A percentile compares a stretch with the other conserved stretches of the same genome.
Evolutionary conservation across 2,329 filamentous ascomycete species (phyloP).

Genomic region (Aspergillus sp.): DNA sequence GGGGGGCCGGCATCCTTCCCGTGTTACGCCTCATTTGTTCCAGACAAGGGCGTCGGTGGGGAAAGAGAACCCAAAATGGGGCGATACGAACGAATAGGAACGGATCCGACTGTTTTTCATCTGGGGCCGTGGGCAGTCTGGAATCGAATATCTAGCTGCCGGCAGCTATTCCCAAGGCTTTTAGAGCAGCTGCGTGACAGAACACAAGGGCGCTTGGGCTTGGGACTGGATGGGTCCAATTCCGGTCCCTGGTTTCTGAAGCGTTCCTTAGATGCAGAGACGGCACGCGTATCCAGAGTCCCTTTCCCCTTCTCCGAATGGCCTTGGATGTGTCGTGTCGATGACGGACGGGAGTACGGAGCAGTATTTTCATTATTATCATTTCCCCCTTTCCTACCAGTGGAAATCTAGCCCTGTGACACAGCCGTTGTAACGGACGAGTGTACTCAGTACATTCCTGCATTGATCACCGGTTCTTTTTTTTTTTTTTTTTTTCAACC

Average conservation of each 20-base stretch:
- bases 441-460: constrained; percentile 13
- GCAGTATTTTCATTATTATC: not conserved
- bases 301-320: not conserved
- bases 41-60: constrained; percentile 13
- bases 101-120: constrained; percentile 12
- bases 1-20: constrained; percentile 15
- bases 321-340: not conserved
- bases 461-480: constrained; percentile 24
- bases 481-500: not conserved
- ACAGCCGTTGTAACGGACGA: constrained; percentile 21
- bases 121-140: constrained; percentile 7
- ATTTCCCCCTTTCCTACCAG: constrained; percentile 3
- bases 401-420: constrained; percentile 14
- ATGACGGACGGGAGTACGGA: not conserved
- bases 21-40: constrained; percentile 23
- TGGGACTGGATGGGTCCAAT: constrained; percentile 4
- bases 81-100: constrained; percentile 21
- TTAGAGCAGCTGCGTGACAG: constrained; percentile 16
- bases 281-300: constrained; percentile 17
- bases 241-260: constrained; percentile 9
- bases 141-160: constrained; percentile 10
- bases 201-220: constrained; percentile 5
- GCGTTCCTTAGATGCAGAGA: constrained; percentile 17
- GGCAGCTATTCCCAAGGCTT: constrained; percentile 8
- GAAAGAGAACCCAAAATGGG: constrained; percentile 9